Evolutionary conservation across 176 grass and related monocot species (phyloP).

Genomic region (Secale cereale): DNA sequence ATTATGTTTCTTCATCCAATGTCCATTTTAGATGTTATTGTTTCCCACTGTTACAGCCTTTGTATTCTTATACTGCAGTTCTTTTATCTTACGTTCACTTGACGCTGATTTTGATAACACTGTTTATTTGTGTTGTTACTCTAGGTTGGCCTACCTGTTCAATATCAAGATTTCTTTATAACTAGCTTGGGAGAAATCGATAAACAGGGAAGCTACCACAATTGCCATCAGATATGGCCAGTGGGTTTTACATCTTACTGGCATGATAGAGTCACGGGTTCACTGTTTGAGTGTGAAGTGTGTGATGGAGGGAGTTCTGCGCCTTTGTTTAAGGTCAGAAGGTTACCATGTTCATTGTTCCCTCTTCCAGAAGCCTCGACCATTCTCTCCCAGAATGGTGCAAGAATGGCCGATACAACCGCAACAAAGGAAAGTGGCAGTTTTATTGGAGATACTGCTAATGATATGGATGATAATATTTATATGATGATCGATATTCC

Average conservation of each 20-base stretch:
- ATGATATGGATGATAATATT: slow-evolving; percentile 63
- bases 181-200: slow-evolving; percentile 80
- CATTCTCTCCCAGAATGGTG: slow-evolving; percentile 53
- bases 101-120: slow-evolving; percentile 31
- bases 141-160: slow-evolving; percentile 78
- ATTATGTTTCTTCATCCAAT: slow-evolving; percentile 7
- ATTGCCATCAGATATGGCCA: slow-evolving; percentile 74
- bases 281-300: slow-evolving; percentile 91
- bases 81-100: slow-evolving; percentile 25
- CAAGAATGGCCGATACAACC: slow-evolving; percentile 41
- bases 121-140: slow-evolving; percentile 33
- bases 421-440: slow-evolving; percentile 67
- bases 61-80: neutral
- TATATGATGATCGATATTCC: slow-evolving; percentile 51
- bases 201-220: slow-evolving; percentile 64
- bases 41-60: slow-evolving; percentile 4
- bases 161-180: slow-evolving; percentile 84
- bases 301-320: slow-evolving; percentile 69
- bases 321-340: slow-evolving; percentile 80
- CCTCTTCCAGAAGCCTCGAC: slow-evolving; percentile 71
- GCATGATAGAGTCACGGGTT: slow-evolving; percentile 95
- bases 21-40: slow-evolving; percentile 7
- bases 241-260: slow-evolving; percentile 90
- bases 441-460: slow-evolving; percentile 42
- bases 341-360: slow-evolving; percentile 74